These are phyloP conservation scores for Echinosophora koreensis DNA, from an alignment of 306 rosid species.

Conservation along the genomic window DNA sequence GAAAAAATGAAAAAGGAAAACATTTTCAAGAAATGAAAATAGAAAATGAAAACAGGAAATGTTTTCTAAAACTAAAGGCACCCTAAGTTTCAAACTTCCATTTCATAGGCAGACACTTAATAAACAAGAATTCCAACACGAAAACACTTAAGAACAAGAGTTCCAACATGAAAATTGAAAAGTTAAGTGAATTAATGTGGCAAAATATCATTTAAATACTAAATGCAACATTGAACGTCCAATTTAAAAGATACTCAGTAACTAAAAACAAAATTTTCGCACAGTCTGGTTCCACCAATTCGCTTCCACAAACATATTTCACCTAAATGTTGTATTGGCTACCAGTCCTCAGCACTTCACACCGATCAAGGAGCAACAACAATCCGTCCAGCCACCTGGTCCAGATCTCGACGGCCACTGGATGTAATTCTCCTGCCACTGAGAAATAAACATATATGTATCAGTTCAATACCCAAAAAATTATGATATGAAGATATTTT, in stretches of 20 bases:
- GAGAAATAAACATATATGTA: not conserved
- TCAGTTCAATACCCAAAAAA: constrained; percentile 1
- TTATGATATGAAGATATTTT: not conserved
- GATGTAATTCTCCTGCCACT: constrained; percentile 58
- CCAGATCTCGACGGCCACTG: constrained; percentile 50
- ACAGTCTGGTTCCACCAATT: constrained; percentile 3
- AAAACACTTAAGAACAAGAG: not conserved
- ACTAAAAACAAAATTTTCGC: constrained; percentile 31
- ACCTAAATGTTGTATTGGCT: constrained; percentile 15
- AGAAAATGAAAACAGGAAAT: too few species aligned
- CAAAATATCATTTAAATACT: constrained; percentile 35
- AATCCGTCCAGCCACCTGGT: constrained; percentile 55
- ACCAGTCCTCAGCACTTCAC: constrained; percentile 27
- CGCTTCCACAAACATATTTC: not conserved
- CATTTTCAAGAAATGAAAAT: too few species aligned
- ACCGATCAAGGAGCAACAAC: constrained; percentile 45
- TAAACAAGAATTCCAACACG: constrained; percentile 15
- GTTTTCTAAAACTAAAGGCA: not conserved
- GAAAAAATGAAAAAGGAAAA: too few species aligned
- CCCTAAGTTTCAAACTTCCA: not conserved
- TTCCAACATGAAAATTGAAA: constrained; percentile 13
- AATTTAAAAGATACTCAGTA: not conserved
- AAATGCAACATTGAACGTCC: not conserved
- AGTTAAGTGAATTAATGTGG: not conserved
- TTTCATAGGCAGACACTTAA: not conserved